Base-by-base conservation (phyloP, 2,329 filamentous ascomycete genomes). In the Mycocentrospora acerina region DNA sequence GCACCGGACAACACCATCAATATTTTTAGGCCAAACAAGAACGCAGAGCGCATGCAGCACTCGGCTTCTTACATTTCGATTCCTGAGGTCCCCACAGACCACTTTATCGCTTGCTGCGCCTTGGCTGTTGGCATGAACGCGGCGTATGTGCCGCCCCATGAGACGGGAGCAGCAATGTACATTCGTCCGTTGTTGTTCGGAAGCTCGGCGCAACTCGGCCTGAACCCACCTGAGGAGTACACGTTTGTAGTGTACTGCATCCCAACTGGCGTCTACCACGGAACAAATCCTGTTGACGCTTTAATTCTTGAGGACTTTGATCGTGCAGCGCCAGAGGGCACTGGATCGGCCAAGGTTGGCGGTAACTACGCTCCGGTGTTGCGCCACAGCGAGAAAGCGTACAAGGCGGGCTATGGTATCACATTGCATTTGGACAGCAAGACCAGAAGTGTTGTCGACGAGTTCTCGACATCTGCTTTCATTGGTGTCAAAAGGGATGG, bases 351-450 rank as follows among this genome's bases (percentile, higher is more conserved):
- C n/a, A 97, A 97, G 72, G 79, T 97, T 3, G 91, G 93, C 17
- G 93, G 91, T 11, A 97, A 97, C 72, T 97, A 97, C 64, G 91
- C 90, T 8, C 91, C 91, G 3, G 91, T 97, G 4, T 71, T 97
- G 59, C 78, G 86, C 39, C 90, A 88, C 78, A 94, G 88, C 61
- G 90, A 95, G 57, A 84, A 80, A 60, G 91, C 93, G 1, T 75
- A 85, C 41, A 72, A 75, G 13, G 80, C 88, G 43, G 91, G 91
- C 22, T 97, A 80, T 61, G 90, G 88, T n/a, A 97, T 97, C 60
- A 97, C 91, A 2, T 75, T 97, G 59, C 91, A 97, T 66, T 74
- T 97, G 37, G 93, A 97, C 70, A 93, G 87, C 66, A 83, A 83
- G 60, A 87, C 81, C 8, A 80, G 90, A 55, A 85, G 81, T 43